phyloP scores from a whole-genome alignment of 2,329 filamentous ascomycete species.

The Cadophora luteo-olivacea region DNA sequence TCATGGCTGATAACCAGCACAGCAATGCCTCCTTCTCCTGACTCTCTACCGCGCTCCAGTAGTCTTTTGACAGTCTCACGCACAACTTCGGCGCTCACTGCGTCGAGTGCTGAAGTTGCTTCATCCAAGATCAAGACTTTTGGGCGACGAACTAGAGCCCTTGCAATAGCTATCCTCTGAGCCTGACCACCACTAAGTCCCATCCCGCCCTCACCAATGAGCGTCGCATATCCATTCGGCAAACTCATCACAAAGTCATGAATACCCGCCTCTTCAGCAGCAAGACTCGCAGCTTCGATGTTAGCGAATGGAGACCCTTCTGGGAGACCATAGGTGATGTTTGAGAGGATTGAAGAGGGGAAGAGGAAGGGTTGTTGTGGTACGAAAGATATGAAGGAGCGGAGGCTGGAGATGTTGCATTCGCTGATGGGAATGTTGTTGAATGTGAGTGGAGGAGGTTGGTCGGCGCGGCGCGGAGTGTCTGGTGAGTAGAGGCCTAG shows the following conservation, averaged over 20 bases:
- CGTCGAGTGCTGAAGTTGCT: conserved; percentile 82
- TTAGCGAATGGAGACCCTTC: conserved; percentile 58
- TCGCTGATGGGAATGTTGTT: conserved; percentile 60
- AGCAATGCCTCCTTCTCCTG: conserved; percentile 56
- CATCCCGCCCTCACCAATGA: conserved; percentile 78
- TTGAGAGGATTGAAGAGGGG: conserved; percentile 75
- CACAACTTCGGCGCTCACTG: conserved; percentile 68
- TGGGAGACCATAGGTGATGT: conserved; percentile 81
- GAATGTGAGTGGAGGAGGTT: conserved; percentile 54
- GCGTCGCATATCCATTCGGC: conserved; percentile 72
- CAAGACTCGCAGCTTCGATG: conserved; percentile 52
- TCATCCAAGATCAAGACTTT: conserved; percentile 83
- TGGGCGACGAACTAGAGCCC: conserved; percentile 76
- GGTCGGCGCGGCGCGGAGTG: neutral
- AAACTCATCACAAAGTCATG: conserved; percentile 79
- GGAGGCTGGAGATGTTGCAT: conserved; percentile 66
- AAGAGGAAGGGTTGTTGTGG: conserved; percentile 79
- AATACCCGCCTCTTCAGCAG: conserved; percentile 68
- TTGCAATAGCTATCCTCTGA: conserved; percentile 81
- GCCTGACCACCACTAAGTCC: conserved; percentile 81
- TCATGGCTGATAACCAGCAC: conserved; percentile 85
- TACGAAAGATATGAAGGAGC: conserved; percentile 69
- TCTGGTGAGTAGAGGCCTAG: conserved; percentile 69
- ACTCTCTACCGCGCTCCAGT: conserved; percentile 43
- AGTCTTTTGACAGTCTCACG: conserved; percentile 66